Conservation (phyloP, 352 stramenopile genomes). For the Pilasporangium apinafurcum region DNA sequence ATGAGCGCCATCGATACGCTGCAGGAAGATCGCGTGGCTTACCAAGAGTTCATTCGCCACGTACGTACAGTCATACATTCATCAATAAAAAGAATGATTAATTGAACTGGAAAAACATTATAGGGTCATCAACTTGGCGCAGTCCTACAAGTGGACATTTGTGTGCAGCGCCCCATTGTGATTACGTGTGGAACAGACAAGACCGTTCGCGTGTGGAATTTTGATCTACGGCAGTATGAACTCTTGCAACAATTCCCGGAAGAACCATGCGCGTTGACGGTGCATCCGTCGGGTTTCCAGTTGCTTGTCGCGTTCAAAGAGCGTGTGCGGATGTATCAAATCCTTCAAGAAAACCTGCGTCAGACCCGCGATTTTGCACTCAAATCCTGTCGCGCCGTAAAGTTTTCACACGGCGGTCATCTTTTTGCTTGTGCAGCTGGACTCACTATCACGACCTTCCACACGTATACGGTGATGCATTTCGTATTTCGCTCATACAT, state of each 20-base stretch:
- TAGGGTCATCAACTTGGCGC: slow-evolving; percentile 56
- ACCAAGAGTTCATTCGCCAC: slow-evolving; percentile 45
- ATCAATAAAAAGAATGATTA: background rate
- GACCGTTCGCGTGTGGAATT: slow-evolving; percentile 88
- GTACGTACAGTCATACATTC: slow-evolving; percentile 16
- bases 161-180: slow-evolving; percentile 77
- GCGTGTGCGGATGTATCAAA: slow-evolving; percentile 62
- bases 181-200: slow-evolving; percentile 80
- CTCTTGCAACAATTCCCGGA: slow-evolving; percentile 54
- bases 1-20: slow-evolving; percentile 72
- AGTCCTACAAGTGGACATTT: slow-evolving; percentile 73
- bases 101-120: too few species aligned
- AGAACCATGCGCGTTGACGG: slow-evolving; percentile 47
- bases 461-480: slow-evolving; percentile 47
- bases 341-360: slow-evolving; percentile 59
- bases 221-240: slow-evolving; percentile 55
- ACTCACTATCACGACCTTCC: slow-evolving; percentile 54
- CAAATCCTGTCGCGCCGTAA: slow-evolving; percentile 56
- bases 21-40: slow-evolving; percentile 71
- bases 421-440: slow-evolving; percentile 67
- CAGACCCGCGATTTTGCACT: slow-evolving; percentile 59
- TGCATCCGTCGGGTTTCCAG: slow-evolving; percentile 71
- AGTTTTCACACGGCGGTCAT: slow-evolving; percentile 65
- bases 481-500: background rate
- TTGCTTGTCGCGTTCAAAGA: slow-evolving; percentile 76